A percentile compares a stretch with the other conserved stretches of the same genome.
phyloP scores from a whole-genome alignment of 352 stramenopile genomes.

The Aphanomyces astaci region DNA sequence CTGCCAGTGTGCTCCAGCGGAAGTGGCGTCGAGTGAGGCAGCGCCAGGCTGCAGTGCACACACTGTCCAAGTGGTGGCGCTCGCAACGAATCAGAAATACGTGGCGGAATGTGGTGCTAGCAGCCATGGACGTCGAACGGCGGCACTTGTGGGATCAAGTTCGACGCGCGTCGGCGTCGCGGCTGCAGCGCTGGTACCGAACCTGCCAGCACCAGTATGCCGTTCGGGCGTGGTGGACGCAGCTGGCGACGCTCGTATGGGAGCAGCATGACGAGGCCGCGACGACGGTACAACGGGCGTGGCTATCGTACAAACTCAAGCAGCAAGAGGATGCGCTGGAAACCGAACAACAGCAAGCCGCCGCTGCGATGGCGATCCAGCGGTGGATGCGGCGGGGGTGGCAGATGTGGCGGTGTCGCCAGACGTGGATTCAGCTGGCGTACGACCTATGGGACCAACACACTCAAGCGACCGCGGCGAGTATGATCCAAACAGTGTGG shows the following conservation, averaged over 20 bases:
- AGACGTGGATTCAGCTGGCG: not conserved
- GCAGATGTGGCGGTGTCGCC: not conserved
- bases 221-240: not conserved
- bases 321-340: too few relatives aligned
- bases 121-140: not conserved
- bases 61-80: not conserved
- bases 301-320: too few relatives aligned
- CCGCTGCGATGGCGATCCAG: not conserved
- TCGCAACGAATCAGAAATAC: too few relatives aligned
- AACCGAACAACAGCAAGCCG: not conserved
- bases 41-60: not conserved
- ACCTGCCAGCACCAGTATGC: not conserved
- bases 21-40: not conserved
- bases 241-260: not conserved
- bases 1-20: too few relatives aligned
- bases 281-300: not conserved
- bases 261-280: not conserved
- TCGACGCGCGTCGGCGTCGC: not conserved
- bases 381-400: not conserved
- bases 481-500: not conserved
- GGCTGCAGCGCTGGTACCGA: not conserved
- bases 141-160: constrained; percentile 3
- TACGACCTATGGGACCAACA: not conserved
- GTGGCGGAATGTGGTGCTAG: not conserved
- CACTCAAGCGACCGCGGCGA: not conserved